Base-by-base conservation (phyloP, 2,329 filamentous ascomycete genomes). In the Didymellaceae sp. region DNA sequence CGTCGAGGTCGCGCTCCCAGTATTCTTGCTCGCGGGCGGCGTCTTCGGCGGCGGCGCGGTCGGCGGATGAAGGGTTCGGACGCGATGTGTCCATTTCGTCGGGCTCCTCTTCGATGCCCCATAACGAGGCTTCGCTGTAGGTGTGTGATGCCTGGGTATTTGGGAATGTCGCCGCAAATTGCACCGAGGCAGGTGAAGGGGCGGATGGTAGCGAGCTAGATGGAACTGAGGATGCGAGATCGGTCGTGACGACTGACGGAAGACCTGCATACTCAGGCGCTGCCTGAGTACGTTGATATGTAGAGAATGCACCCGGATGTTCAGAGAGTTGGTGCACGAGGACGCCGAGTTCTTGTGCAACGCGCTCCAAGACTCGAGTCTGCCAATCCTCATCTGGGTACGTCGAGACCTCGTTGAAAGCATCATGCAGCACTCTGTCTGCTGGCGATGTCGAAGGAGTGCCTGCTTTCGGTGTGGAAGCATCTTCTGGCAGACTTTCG, bases 1-100 rank as follows among this genome's bases (percentile, higher is more conserved):
- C 84, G 66, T 97, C 92, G 5, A 97, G 82, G 45, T 96, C 90
- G 53, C 88, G 86, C 74, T 97, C 92, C 94, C 94, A 99, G 67
- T 96, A 94, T 26, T 94, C 89, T 17, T 78, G 78, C 51, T 86
- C 83, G 7, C 73, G 73, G 7, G 74, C 70, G 13, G 75, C 34
- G 31, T 74, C 62, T 31, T 72, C 66, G 58, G 67, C 49, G 20
- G 58, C 45, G 8, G 35, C 59, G 32, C 59, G 63, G 20, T 54
- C 59, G 33, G 47, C 37, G 33, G 54, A 43, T 16, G 28, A 43
- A 24, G 47, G 58, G 24, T 45, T 58, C 31, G 56, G 52, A 51
- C 61, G 61, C 54, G 79, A 67, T 75, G 74, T 68, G 80, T 83
- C 56, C 77, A 77, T 34, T 73, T 75, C 70, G 10, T 80, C 76